Conservation (phyloP, 1,139 yeast genomes). For the Nakaseomyces bracarensis region DNA sequence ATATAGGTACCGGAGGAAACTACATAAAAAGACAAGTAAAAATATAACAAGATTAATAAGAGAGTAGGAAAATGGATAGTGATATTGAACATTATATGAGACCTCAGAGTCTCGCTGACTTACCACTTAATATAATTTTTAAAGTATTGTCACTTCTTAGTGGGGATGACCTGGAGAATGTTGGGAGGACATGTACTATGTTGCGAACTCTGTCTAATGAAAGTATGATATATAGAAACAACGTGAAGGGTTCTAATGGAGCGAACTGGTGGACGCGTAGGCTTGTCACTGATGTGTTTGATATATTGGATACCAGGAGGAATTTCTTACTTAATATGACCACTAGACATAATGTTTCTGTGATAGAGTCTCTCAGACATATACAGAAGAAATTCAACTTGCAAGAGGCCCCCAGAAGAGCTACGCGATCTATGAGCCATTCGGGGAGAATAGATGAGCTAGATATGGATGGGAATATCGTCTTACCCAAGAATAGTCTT, state of each 20-base stretch:
- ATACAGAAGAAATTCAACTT: constrained; percentile 16
- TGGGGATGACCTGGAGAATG: constrained; percentile 20
- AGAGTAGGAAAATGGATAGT: constrained; percentile 9
- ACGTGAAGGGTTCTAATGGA: constrained; percentile 12
- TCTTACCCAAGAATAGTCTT: background rate
- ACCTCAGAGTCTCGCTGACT: constrained; percentile 5
- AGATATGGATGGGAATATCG: background rate
- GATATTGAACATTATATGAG: constrained; percentile 5
- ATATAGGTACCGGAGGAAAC: background rate
- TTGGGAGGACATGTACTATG: constrained; percentile 22
- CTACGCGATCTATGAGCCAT: background rate
- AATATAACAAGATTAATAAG: background rate
- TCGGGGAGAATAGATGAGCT: constrained; percentile 3
- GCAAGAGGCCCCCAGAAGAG: constrained; percentile 10
- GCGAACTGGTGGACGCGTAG: constrained; percentile 19
- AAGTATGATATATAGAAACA: constrained; percentile 16
- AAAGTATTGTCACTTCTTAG: constrained; percentile 21
- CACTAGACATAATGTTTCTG: constrained; percentile 14
- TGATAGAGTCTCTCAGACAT: constrained; percentile 15
- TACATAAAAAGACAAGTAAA: background rate
- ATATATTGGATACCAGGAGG: constrained; percentile 16
- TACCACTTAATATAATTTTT: constrained; percentile 24
- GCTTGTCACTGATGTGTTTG: constrained; percentile 19
- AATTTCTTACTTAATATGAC: constrained; percentile 12
- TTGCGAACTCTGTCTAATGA: constrained; percentile 24